phyloP scores from a whole-genome alignment of 2,329 filamentous ascomycete genomes.

The Apiospora marii region DNA sequence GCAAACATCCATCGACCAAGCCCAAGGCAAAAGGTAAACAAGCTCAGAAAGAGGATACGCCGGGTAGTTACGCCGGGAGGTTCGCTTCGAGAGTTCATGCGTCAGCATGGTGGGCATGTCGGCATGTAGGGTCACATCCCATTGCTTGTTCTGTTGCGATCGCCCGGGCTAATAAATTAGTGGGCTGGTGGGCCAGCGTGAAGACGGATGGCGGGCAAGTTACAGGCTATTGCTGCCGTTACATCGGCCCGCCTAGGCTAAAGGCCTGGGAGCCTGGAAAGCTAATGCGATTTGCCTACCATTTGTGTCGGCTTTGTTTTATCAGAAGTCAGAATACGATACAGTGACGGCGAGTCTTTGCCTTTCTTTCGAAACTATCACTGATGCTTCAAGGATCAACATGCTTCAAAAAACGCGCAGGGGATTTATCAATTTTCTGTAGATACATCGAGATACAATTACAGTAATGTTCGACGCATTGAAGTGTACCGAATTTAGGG shows the following conservation, averaged over 20 bases:
- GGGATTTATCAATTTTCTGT: not conserved
- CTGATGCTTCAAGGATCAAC: not conserved
- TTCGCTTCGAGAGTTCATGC: not conserved
- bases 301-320: too few species aligned
- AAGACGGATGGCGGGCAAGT: not conserved
- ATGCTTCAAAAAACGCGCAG: not conserved
- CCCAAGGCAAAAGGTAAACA: too few species aligned
- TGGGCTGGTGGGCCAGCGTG: not conserved
- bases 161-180: not conserved
- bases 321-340: too few species aligned
- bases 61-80: not conserved
- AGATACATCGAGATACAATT: conserved; percentile 8
- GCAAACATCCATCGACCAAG: not conserved
- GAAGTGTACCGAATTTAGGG: not conserved
- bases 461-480: conserved; percentile 22
- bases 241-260: not conserved
- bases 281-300: too few species aligned
- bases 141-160: conserved; percentile 5
- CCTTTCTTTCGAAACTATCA: not conserved
- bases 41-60: not conserved
- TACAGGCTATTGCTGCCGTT: not conserved
- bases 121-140: not conserved
- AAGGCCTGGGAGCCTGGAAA: not conserved
- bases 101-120: not conserved
- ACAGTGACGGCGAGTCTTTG: too few species aligned